Evolutionary conservation across 768 basidiomycete genomes (phyloP), one percentile per base, ranked within the genome.

Genomic region (Russula compacta): DNA sequence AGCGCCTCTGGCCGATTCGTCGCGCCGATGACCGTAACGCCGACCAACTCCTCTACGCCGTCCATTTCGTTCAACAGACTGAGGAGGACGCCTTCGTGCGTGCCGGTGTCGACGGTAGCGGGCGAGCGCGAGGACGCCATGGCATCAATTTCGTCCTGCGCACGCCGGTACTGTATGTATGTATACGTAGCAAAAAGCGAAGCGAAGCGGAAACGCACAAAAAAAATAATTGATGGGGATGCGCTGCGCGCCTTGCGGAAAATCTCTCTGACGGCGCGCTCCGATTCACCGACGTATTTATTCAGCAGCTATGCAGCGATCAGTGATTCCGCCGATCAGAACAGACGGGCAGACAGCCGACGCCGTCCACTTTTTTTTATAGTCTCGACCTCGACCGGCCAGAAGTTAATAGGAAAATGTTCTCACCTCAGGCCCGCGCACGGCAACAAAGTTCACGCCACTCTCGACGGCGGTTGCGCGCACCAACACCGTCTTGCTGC

Each of bases 1-100:
- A 66, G 55, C n/a, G 84, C 83, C 63, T 97, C 94, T 8, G 97
- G 97, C 59, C 95, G 76, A 71, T 99, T 98, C 12, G 97, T 99
- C 0, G 97, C 97, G 1, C 93, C 97, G 10, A 99, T 83, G 38
- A 98, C 83, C 0, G 92, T 95, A n/a, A 99, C 97, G 0, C 95
- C 94, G 17, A 88, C 77, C 19, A 98, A 78, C 73, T 95, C 93
- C 73, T 98, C 92, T 0, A 98, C 89, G 19, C 97, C 97, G 69
- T 98, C 97, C 93, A 98, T 98, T 71, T 99, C 97, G 69, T 95
- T 98, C 58, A 99, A 71, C 12, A 99, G 77, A 62, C 86, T 95
- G 1, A 95, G 95, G 8, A 99, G 79, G 12, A 98, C 92, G 8
- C 97, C 94, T 66, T 92, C 88, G 67, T 93, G 88, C 0, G 75